Conservation (phyloP, 2,329 filamentous ascomycete genomes). For the Trichoderma polysporum region DNA sequence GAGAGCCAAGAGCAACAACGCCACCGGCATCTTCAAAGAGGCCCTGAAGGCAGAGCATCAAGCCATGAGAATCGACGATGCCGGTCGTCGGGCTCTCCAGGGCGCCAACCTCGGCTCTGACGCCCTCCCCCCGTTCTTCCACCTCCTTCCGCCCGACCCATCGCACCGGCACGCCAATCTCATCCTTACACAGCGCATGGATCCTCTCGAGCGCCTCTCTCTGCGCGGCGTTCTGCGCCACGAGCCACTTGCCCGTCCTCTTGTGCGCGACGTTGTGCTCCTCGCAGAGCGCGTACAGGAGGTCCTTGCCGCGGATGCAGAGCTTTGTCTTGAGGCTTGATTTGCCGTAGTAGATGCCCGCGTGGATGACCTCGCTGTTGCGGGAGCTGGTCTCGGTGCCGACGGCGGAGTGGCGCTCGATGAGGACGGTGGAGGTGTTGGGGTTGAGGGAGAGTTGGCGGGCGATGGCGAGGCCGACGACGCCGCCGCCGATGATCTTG, state of each 20-base stretch:
- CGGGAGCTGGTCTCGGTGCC: slow-evolving; percentile 87
- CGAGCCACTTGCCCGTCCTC: slow-evolving; percentile 89
- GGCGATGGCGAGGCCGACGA: slow-evolving; percentile 79
- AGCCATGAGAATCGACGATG: slow-evolving; percentile 81
- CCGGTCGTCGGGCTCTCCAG: slow-evolving; percentile 86
- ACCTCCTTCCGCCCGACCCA: slow-evolving; percentile 68
- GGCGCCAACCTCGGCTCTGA: slow-evolving; percentile 68
- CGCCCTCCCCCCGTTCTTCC: slow-evolving; percentile 66
- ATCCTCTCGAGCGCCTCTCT: slow-evolving; percentile 59
- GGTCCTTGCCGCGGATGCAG: slow-evolving; percentile 72
- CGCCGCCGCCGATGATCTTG: slow-evolving; percentile 58
- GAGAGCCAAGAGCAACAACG: slow-evolving; percentile 66
- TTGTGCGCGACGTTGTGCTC: slow-evolving; percentile 66
- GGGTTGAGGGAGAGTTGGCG: slow-evolving; percentile 66
- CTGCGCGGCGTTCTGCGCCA: slow-evolving; percentile 77
- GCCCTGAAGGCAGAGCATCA: slow-evolving; percentile 79
- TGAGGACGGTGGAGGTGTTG: slow-evolving; percentile 66
- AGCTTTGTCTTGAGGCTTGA: slow-evolving; percentile 77
- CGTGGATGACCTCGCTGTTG: slow-evolving; percentile 96
- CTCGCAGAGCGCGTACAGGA: slow-evolving; percentile 77
- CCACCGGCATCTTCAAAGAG: slow-evolving; percentile 76
- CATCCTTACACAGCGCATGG: slow-evolving; percentile 43
- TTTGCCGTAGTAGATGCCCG: slow-evolving; percentile 84
- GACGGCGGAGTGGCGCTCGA: slow-evolving; percentile 73
- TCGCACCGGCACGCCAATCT: slow-evolving; percentile 63